Evolutionary conservation across 1,139 yeast genomes (phyloP), one percentile per base, ranked within the genome.

Genomic region (Pneumocystis oryctolagi): DNA sequence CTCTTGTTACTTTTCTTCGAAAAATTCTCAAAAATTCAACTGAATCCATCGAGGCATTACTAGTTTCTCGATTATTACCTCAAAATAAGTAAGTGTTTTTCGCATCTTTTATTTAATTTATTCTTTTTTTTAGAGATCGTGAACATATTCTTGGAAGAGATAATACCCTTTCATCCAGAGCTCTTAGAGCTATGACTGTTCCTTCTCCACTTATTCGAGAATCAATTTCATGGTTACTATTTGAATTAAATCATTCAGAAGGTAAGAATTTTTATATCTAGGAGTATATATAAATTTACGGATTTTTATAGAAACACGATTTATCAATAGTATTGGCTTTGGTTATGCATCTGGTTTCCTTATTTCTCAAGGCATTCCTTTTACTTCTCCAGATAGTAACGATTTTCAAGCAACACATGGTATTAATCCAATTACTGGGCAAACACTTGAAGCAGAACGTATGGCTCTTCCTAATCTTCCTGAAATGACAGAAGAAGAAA

Each of bases 401-500:
- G 56, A 47, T 31, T 61, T 59, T 16, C 35, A 62, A 20, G 57
- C 55, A 8, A 56, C 58, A n/a, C 18, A 28, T 25, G 63, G 58
- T 0, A 62, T 70, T 31, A 70, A 72, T 62, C 73, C 73, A 12
- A 64, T 73, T 35, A 73, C 75, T 0, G 75, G 75, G 12, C 73
- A 73, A 62, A 60, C 62, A 3, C 28, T 64, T 39, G 64, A 59
- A 31, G 68, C 65, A 62, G 58, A 55, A 25, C 39, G 53, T 3
- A 32, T n/a, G 42, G 20, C 34, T 39, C 20, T 30, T 28, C 32
- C 58, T 9, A 63, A 64, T 18, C 68, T 74, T 64, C 70, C 70
- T 28, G 73, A 71, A 20, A 73, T 80, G 74, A 75, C 81, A 0
- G 77, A 75, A n/a, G 80, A 78, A 63, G 84, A 82, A 66, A 81